These are phyloP conservation scores for Geoglossum glabrum DNA, from an alignment of 495 filamentous ascomycete genomes.

Conservation along the genomic window DNA sequence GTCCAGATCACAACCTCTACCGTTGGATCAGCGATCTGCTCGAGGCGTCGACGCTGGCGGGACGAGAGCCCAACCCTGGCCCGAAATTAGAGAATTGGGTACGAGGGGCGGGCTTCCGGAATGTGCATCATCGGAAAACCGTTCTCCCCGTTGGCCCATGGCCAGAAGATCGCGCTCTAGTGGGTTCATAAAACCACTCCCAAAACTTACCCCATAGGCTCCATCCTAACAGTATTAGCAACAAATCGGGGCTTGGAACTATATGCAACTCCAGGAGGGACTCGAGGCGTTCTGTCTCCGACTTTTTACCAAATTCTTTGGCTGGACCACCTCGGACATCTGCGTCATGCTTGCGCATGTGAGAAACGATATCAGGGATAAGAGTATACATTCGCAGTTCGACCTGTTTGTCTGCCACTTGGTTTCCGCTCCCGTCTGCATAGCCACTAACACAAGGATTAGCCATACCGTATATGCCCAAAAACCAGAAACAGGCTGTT, in stretches of 20 bases:
- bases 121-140: slow-evolving; percentile 5
- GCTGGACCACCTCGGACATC: slow-evolving; percentile 16
- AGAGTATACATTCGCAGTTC: slow-evolving; percentile 25
- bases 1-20: background rate
- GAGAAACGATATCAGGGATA: slow-evolving; percentile 32
- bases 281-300: slow-evolving; percentile 7
- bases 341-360: slow-evolving; percentile 23
- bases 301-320: slow-evolving; percentile 11
- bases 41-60: slow-evolving; percentile 6
- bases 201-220: too few species aligned
- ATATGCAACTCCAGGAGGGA: background rate
- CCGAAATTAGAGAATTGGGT: slow-evolving; percentile 5
- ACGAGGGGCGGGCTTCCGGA: slow-evolving; percentile 6
- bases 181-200: too few species aligned
- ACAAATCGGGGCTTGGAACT: slow-evolving; percentile 2
- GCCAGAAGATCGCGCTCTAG: slow-evolving; percentile 9
- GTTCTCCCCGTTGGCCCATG: slow-evolving; percentile 6
- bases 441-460: background rate
- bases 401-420: background rate
- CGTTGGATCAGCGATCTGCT: slow-evolving; percentile 3
- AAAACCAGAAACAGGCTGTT: background rate
- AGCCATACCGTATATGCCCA: background rate
- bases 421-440: background rate
- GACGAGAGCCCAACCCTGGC: slow-evolving; percentile 4
- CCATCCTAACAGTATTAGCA: too few species aligned